These are phyloP conservation scores for Colletotrichum tropicale DNA, from an alignment of 2,329 filamentous ascomycete genomes.

Conservation along the genomic window DNA sequence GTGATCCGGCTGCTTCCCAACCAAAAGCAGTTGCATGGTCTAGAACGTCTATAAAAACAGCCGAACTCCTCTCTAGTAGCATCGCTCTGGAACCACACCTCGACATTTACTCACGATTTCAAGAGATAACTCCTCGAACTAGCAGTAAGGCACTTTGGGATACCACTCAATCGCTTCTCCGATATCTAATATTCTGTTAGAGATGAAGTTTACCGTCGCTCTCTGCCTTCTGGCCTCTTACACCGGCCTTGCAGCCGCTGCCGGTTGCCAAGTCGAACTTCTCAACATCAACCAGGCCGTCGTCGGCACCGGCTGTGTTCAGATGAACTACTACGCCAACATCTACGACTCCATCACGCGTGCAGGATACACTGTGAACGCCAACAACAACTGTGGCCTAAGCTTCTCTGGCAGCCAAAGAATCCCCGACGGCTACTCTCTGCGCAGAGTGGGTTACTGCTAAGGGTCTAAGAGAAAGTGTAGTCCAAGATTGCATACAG, in stretches of 20 bases:
- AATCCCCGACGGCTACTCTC: background rate
- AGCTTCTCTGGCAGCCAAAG: background rate
- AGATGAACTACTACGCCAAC: background rate
- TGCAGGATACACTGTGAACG: background rate
- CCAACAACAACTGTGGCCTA: background rate
- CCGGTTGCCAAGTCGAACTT: background rate
- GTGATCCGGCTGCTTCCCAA: background rate
- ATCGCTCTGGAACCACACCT: background rate
- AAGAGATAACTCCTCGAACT: rapidly evolving
- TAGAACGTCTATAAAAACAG: background rate
- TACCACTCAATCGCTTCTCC: rapidly evolving
- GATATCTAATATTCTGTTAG: background rate
- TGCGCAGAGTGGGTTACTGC: background rate
- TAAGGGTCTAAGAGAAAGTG: background rate
- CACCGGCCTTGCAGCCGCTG: background rate
- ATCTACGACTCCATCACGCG: background rate
- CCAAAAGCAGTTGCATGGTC: background rate
- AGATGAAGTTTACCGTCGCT: background rate
- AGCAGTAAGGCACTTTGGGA: background rate
- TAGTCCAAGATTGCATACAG: background rate
- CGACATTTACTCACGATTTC: rapidly evolving
- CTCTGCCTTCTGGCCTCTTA: background rate
- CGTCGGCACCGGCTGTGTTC: background rate
- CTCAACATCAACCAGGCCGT: background rate
- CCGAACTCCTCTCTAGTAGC: rapidly evolving